Evolutionary conservation across 192 early-diverging fungal species (phyloP).

Genomic region (Coemansia sp.): DNA sequence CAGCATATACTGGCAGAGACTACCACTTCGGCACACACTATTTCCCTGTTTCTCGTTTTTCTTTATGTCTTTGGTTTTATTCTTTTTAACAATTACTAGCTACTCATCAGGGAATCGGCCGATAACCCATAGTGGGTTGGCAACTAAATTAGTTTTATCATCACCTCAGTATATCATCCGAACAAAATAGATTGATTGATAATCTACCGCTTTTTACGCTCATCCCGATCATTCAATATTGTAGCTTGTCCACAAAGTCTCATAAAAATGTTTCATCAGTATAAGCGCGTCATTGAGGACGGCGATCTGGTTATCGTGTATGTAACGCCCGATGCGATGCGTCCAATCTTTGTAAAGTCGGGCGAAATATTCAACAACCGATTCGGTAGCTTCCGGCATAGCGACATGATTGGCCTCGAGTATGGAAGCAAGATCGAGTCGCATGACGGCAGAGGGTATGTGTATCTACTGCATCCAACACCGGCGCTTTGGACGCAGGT

Average conservation of each 20-base stretch:
- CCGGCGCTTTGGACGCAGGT: conserved; percentile 94
- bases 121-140: no score
- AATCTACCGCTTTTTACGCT: not conserved
- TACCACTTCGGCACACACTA: no score
- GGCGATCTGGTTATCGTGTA: conserved; percentile 81
- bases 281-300: conserved; percentile 63
- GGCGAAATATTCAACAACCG: conserved; percentile 72
- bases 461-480: conserved; percentile 87
- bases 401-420: conserved; percentile 82
- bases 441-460: conserved; percentile 65
- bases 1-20: no score
- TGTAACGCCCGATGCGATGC: conserved; percentile 70
- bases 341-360: conserved; percentile 59
- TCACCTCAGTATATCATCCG: no score
- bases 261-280: conserved; percentile 44
- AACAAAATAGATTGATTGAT: not conserved
- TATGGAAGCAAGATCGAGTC: conserved; percentile 80
- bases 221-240: not conserved
- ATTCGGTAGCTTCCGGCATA: conserved; percentile 78
- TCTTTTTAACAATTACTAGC: no score
- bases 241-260: not conserved
- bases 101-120: not conserved
- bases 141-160: no score
- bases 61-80: not conserved
- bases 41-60: no score